These are phyloP conservation scores for Cyclotella atomus DNA, from an alignment of 108 stramenopile genomes.

Conservation along the genomic window DNA sequence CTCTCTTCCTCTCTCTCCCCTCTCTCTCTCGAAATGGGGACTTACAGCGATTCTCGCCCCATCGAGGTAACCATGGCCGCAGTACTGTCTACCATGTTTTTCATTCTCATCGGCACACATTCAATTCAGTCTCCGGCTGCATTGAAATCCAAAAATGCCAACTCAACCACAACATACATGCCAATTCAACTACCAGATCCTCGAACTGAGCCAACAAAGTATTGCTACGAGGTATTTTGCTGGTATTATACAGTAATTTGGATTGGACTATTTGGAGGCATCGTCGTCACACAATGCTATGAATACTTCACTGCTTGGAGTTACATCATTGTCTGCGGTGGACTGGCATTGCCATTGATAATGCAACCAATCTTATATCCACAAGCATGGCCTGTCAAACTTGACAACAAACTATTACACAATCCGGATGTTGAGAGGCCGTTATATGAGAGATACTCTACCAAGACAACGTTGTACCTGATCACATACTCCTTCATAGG, in stretches of 20 bases:
- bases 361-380: constrained; percentile 86
- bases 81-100: constrained; percentile 75
- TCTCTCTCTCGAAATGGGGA: too few relatives aligned
- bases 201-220: constrained; percentile 69
- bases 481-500: constrained; percentile 95
- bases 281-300: constrained; percentile 83
- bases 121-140: constrained; percentile 52
- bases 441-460: constrained; percentile 74
- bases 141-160: neutral
- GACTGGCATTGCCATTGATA: constrained; percentile 81
- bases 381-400: constrained; percentile 41
- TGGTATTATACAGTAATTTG: constrained; percentile 83
- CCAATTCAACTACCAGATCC: constrained; percentile 54
- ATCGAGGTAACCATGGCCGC: constrained; percentile 64
- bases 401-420: constrained; percentile 14
- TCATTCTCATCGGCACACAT: constrained; percentile 65
- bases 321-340: constrained; percentile 77
- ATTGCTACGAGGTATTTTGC: constrained; percentile 79
- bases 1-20: too few relatives aligned
- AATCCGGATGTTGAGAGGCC: constrained; percentile 78
- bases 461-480: constrained; percentile 94
- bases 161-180: neutral
- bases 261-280: constrained; percentile 77
- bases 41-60: constrained; percentile 18
- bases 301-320: constrained; percentile 79